Evolutionary conservation across 2,329 filamentous ascomycete genomes (phyloP), one percentile per base, ranked within the genome.

Genomic region (Penicillium expansum): DNA sequence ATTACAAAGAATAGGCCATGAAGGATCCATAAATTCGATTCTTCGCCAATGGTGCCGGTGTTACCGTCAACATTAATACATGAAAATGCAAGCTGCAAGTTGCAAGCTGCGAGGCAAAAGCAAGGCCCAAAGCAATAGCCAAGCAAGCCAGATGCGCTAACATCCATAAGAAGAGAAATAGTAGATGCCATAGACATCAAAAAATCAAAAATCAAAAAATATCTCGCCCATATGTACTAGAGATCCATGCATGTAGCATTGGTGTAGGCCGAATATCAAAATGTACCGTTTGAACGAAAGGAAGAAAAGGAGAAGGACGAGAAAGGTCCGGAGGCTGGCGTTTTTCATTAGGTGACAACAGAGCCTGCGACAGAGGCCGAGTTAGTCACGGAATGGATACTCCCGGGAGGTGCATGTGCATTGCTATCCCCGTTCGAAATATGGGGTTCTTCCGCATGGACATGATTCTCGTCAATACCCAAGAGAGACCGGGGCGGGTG

Each of bases 361-460:
- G 64, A 66, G 38, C 62, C 64, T 29, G 61, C 52, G 14, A 63
- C 63, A 14, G 71, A 73, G 2, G 65, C 65, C 1, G 70, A 71
- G 24, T 70, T 69, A 8, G 69, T 57, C 61, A 64, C 58, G 2
- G 70, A 72, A 55, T 71, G 69, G 29, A 70, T 70, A 47, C 69
- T 72, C 8, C 63, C 66, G 7, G 68, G 60, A 3, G 64, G 64
- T 22, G 62, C 68, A 30, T 42, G 62, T 20, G 57, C 67, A 24
- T 47, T 64, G 29, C 56, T 57, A 37, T 69, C 63, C 16, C 67
- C 65, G 52, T 66, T 69, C 5, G 53, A 22, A 33, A 35, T 52
- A n/a, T 59, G 58, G 3, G 58, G 5, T 30, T 65, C 67, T 7
- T 54, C 38, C 10, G 45, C 24, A 5, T 53, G 20, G n/a, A 56